Conservation (phyloP, 257 asterid genomes). For the Salvia hispanica region DNA sequence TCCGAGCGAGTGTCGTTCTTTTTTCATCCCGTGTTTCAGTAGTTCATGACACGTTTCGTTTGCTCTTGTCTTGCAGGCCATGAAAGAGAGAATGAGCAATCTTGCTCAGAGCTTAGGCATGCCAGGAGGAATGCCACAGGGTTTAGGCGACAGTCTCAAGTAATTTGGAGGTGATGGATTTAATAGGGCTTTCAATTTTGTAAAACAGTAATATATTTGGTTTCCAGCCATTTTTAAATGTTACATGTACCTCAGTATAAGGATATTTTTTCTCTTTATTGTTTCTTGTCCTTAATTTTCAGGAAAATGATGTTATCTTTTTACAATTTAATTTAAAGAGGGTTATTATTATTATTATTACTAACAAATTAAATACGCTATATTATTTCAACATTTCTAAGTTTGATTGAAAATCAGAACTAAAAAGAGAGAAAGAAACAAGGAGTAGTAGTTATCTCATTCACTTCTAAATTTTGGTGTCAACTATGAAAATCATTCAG, state of each 20-base stretch:
- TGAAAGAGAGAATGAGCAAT: conserved; percentile 90
- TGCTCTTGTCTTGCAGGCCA: conserved; percentile 53
- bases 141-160: conserved; percentile 70
- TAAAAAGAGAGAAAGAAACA: not conserved
- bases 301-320: too few species aligned
- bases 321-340: too few species aligned
- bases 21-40: not conserved
- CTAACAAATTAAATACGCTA: too few species aligned
- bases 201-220: conserved; percentile 5
- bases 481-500: conserved; percentile 1
- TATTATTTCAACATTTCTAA: too few species aligned
- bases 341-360: too few species aligned
- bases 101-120: conserved; percentile 96
- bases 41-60: not conserved
- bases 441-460: not conserved
- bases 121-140: conserved; percentile 98
- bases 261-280: not conserved
- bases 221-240: not conserved
- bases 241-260: not conserved
- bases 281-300: not conserved
- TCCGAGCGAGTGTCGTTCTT: not conserved
- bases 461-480: not conserved
- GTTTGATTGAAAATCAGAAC: too few species aligned
- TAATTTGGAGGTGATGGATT: conserved; percentile 23
- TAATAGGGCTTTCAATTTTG: conserved; percentile 37